Percentiles rank a stretch among this genome's conserved stretches.
phyloP scores from a whole-genome alignment of 176 grass and related monocot species.

The Oryza officinalis region DNA sequence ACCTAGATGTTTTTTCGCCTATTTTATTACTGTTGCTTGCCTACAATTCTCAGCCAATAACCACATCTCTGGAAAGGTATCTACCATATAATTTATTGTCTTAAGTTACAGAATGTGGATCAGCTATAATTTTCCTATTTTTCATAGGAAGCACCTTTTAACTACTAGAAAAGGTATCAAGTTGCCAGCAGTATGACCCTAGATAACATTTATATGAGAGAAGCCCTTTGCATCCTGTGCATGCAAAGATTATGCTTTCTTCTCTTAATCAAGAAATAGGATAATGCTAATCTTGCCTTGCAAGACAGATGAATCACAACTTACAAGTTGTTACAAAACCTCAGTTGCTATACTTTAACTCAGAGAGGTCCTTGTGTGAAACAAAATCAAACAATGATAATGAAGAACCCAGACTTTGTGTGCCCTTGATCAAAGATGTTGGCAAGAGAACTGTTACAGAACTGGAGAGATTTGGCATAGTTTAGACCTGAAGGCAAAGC shows the following conservation, averaged over 20 bases:
- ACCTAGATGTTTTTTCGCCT: neutral
- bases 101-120: neutral
- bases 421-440: slow-evolving; percentile 26
- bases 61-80: neutral
- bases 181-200: slow-evolving; percentile 21
- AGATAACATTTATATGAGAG: slow-evolving; percentile 1
- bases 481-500: slow-evolving; percentile 74
- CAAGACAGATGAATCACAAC: slow-evolving; percentile 29
- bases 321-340: neutral
- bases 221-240: slow-evolving; percentile 47
- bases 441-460: neutral
- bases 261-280: slow-evolving; percentile 40
- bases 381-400: neutral
- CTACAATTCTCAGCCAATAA: neutral
- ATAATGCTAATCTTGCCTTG: slow-evolving; percentile 36
- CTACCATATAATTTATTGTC: neutral
- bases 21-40: neutral
- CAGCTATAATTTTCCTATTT: neutral
- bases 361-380: neutral
- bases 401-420: slow-evolving; percentile 10
- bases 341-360: neutral
- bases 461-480: slow-evolving; percentile 44
- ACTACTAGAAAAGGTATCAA: slow-evolving; percentile 28
- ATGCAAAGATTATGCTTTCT: slow-evolving; percentile 47
- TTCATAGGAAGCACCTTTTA: slow-evolving; percentile 25